Base-by-base conservation (phyloP, 306 rosid genomes). In the Urtica urens region DNA sequence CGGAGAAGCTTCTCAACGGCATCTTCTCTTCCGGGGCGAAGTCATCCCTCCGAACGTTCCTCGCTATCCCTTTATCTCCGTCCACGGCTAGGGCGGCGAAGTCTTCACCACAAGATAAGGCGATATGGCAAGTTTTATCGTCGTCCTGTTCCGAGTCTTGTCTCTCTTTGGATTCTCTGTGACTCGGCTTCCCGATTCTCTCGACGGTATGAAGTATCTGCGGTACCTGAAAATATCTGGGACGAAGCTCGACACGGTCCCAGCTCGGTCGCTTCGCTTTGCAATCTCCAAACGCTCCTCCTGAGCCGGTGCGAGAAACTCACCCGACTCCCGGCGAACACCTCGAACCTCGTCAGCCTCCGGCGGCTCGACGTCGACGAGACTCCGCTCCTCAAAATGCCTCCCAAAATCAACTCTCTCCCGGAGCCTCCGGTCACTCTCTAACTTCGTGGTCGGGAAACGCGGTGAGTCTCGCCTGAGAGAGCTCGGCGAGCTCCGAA, bases 271-370 rank as follows among this genome's bases (percentile, higher is more conserved):
- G 30, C 65, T 15, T 29, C 25, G 9, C 5, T 69, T 24, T 47
- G 46, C 42, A 51, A 51, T 34, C 22, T 69, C 53, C 66, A 62
- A 4, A 69, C 69, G 3, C 21, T 62, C 1, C 0, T 62, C 21
- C 10, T 69, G 62, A 11, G 23, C 0, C 6, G 12, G 17, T 62
- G 65, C 22, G 1, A 11, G 2, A 8, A 0, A 2, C 58, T 62
- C 3, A 22, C 23, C 5, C 53, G 21, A 14, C 16, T 69, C 16
- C 74, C 69, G 3, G 10, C 43, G 19, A 46, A 53, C n/a, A 11
- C 48, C 25, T 46, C 30, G 6, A 38, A 38, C 23, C 49, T 63
- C 16, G 11, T 29, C 57, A 53, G 46, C 46, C 24, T 70, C 8
- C 38, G 58, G 2, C 48, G 35, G 35, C 57, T 68, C 16, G 52